These are phyloP conservation scores for Xanthoparmelia taractica DNA, from an alignment of 495 filamentous ascomycete genomes.

Conservation along the genomic window DNA sequence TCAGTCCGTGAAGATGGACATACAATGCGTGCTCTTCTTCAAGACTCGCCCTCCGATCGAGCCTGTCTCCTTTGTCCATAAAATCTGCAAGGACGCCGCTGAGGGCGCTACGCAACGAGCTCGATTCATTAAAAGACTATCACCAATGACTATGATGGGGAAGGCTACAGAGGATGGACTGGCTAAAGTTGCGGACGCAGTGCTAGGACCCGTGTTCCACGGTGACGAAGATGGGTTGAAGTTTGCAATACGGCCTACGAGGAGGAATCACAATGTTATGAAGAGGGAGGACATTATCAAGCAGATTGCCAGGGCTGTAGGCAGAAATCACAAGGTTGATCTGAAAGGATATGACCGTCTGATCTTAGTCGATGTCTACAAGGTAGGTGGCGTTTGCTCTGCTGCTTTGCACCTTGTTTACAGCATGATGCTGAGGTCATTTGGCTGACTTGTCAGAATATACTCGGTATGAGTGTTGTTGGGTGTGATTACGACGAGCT, in stretches of 20 bases:
- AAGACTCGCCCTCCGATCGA: slow-evolving; percentile 61
- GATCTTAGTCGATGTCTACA: slow-evolving; percentile 81
- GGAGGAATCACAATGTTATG: slow-evolving; percentile 70
- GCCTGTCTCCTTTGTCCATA: slow-evolving; percentile 68
- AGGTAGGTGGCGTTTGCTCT: slow-evolving; percentile 48
- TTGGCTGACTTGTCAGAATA: slow-evolving; percentile 43
- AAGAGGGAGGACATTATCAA: slow-evolving; percentile 71
- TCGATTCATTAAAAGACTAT: slow-evolving; percentile 76
- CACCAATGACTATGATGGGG: slow-evolving; percentile 64
- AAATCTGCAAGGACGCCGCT: slow-evolving; percentile 61
- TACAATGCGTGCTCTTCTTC: slow-evolving; percentile 65
- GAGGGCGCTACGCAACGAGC: slow-evolving; percentile 48
- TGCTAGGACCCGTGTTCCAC: slow-evolving; percentile 68
- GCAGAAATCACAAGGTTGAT: slow-evolving; percentile 69
- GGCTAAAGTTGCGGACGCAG: slow-evolving; percentile 59
- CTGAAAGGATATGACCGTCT: slow-evolving; percentile 72
- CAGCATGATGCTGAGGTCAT: background rate
- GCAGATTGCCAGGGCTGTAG: slow-evolving; percentile 61
- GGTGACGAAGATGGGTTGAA: slow-evolving; percentile 41
- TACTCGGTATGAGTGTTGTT: slow-evolving; percentile 74
- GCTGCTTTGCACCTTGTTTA: slow-evolving; percentile 10
- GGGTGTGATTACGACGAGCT: slow-evolving; percentile 59
- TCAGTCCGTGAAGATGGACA: slow-evolving; percentile 58
- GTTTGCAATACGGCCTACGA: slow-evolving; percentile 85
- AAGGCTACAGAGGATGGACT: slow-evolving; percentile 75